phyloP scores from a whole-genome alignment of 2,329 filamentous ascomycete species.

The Fusarium succisae region DNA sequence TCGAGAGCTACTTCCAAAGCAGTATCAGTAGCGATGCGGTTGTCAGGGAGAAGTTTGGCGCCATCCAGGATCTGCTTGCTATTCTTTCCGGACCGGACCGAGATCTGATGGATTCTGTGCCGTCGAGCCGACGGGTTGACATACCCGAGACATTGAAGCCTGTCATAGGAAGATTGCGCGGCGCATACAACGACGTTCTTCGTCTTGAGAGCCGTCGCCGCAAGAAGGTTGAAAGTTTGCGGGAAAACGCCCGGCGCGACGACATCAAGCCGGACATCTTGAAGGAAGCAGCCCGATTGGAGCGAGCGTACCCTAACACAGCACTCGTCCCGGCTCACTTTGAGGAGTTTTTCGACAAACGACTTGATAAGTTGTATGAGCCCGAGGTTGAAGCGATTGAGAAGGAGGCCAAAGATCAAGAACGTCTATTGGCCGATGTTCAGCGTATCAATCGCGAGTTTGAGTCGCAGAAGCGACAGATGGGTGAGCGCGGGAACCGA shows the following conservation, averaged over 20 bases:
- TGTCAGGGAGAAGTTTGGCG: slow-evolving; percentile 81
- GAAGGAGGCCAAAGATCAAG: slow-evolving; percentile 80
- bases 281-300: slow-evolving; percentile 82
- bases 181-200: slow-evolving; percentile 84
- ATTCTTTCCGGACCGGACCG: slow-evolving; percentile 83
- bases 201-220: slow-evolving; percentile 83
- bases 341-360: slow-evolving; percentile 86
- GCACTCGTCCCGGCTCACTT: slow-evolving; percentile 89
- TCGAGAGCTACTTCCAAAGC: slow-evolving; percentile 84
- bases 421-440: slow-evolving; percentile 73
- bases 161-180: slow-evolving; percentile 79
- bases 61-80: slow-evolving; percentile 77
- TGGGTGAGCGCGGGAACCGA: slow-evolving; percentile 67
- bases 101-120: slow-evolving; percentile 87
- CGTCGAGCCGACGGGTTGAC: slow-evolving; percentile 80
- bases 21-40: slow-evolving; percentile 65
- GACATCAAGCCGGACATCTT: slow-evolving; percentile 89
- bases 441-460: slow-evolving; percentile 83
- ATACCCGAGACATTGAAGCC: slow-evolving; percentile 84
- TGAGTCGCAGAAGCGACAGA: slow-evolving; percentile 72
- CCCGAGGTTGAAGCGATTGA: slow-evolving; percentile 75
- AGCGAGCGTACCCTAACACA: slow-evolving; percentile 86
- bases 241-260: slow-evolving; percentile 83
- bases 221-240: slow-evolving; percentile 80
- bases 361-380: slow-evolving; percentile 81